These are phyloP conservation scores for Penicillium sp. DNA, from an alignment of 2,329 filamentous ascomycete species.

Conservation along the genomic window DNA sequence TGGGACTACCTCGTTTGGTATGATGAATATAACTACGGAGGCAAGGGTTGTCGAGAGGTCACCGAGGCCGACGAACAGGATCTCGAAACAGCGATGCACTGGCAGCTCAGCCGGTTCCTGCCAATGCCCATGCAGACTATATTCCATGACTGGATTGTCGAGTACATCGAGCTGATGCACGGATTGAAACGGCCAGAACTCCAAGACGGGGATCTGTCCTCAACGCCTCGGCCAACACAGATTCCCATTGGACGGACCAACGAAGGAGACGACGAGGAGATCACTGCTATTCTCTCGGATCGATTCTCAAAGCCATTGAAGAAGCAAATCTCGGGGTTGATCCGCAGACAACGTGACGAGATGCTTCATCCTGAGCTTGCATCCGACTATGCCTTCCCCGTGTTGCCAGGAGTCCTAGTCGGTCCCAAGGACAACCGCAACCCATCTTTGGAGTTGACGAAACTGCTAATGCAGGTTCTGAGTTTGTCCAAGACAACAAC, in stretches of 20 bases:
- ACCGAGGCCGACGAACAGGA: constrained; percentile 71
- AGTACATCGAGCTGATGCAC: constrained; percentile 96
- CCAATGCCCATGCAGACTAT: constrained; percentile 74
- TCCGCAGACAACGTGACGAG: constrained; percentile 82
- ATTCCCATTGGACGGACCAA: constrained; percentile 57
- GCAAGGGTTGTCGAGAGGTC: constrained; percentile 83
- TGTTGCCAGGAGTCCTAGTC: constrained; percentile 56
- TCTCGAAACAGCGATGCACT: constrained; percentile 93
- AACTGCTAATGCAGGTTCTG: constrained; percentile 87
- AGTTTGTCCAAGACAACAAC: constrained; percentile 86
- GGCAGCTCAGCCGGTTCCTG: constrained; percentile 91
- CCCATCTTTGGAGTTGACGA: constrained; percentile 85
- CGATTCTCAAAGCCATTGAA: constrained; percentile 85
- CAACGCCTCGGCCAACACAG: constrained; percentile 60
- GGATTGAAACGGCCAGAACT: constrained; percentile 66
- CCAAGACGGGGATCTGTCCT: constrained; percentile 55
- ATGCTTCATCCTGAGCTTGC: constrained; percentile 85
- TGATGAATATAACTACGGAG: constrained; percentile 97
- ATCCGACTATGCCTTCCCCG: constrained; percentile 80
- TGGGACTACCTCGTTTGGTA: constrained; percentile 99
- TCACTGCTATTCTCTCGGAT: constrained; percentile 69
- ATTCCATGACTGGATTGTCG: constrained; percentile 90
- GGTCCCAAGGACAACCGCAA: constrained; percentile 57
- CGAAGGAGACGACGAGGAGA: constrained; percentile 59
- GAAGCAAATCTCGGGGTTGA: constrained; percentile 78